A percentile compares a stretch with the other conserved stretches of the same genome.
These are phyloP conservation scores for Pseudonitzschia multiseries DNA, from an alignment of 108 stramenopile genomes.

Conservation along the genomic window DNA sequence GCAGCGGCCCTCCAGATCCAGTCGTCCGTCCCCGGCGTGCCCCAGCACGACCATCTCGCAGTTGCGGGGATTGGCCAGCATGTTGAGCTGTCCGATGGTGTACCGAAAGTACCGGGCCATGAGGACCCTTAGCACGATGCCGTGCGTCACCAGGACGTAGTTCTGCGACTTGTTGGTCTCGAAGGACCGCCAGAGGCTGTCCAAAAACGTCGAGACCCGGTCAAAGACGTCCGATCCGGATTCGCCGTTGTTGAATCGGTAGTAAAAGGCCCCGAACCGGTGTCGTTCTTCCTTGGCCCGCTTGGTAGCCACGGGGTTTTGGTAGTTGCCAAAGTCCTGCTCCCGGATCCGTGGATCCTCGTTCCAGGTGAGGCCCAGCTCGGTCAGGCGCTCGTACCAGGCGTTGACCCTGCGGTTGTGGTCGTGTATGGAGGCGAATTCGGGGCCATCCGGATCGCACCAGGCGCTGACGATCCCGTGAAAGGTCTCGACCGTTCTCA, in stretches of 20 bases:
- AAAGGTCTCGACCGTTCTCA: conserved; percentile 87
- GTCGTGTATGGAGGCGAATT: conserved; percentile 53
- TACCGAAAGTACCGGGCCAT: conserved; percentile 93
- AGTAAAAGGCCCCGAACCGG: conserved; percentile 85
- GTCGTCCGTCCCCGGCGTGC: conserved; percentile 72
- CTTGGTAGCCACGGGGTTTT: conserved; percentile 64
- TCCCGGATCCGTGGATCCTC: conserved; percentile 89
- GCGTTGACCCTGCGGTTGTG: conserved; percentile 60
- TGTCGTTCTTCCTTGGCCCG: conserved; percentile 72
- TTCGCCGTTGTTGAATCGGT: conserved; percentile 90
- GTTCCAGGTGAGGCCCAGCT: conserved; percentile 80
- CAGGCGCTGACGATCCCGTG: conserved; percentile 84
- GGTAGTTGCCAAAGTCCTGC: conserved; percentile 88
- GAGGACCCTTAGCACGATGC: conserved; percentile 83
- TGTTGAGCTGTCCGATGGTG: conserved; percentile 88
- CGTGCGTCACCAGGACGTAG: conserved; percentile 87
- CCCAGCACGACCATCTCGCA: conserved; percentile 87
- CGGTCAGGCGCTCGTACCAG: conserved; percentile 74
- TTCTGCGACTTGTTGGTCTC: conserved; percentile 65
- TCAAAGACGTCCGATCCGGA: conserved; percentile 90
- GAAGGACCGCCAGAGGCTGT: conserved; percentile 89
- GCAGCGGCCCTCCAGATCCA: conserved; percentile 70
- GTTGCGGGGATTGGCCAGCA: conserved; percentile 87
- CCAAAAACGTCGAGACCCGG: conserved; percentile 85
- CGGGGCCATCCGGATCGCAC: conserved; percentile 62